Evolutionary conservation across 305 asterid species (phyloP).

Genomic region (Fraxinus platypoda): DNA sequence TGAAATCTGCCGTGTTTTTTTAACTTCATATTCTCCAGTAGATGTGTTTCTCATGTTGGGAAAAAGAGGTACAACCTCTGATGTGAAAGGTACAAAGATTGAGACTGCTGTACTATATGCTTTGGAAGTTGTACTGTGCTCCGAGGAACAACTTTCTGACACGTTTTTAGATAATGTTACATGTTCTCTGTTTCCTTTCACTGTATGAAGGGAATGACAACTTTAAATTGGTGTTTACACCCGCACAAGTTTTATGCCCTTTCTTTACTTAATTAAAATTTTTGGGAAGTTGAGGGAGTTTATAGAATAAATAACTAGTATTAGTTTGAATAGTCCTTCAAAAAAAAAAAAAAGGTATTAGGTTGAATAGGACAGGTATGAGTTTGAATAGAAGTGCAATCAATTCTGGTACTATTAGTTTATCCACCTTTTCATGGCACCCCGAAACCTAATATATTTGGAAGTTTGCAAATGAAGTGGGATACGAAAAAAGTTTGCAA

Average conservation of each 20-base stretch:
- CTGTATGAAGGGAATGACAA: background rate
- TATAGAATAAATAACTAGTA: background rate
- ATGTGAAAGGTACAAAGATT: background rate
- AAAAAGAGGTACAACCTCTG: background rate
- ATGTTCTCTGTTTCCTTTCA: background rate
- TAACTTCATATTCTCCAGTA: background rate
- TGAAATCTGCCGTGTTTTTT: background rate
- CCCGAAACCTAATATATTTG: background rate
- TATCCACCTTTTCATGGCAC: background rate
- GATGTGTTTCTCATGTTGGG: background rate
- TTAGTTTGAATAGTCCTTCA: background rate
- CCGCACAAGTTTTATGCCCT: background rate
- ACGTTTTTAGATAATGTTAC: background rate
- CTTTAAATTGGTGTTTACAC: background rate
- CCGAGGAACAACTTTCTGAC: background rate
- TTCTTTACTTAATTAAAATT: background rate
- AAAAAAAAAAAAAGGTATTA: background rate
- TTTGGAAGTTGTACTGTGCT: background rate
- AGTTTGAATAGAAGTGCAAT: background rate
- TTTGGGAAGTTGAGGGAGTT: background rate
- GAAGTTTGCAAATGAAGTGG: background rate
- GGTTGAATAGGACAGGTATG: background rate
- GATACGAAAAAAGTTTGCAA: slow-evolving; percentile 3
- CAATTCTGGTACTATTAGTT: background rate
- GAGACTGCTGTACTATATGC: background rate